These are phyloP conservation scores for Yarrowia sp. DNA, from an alignment of 805 yeast genomes.

Conservation along the genomic window DNA sequence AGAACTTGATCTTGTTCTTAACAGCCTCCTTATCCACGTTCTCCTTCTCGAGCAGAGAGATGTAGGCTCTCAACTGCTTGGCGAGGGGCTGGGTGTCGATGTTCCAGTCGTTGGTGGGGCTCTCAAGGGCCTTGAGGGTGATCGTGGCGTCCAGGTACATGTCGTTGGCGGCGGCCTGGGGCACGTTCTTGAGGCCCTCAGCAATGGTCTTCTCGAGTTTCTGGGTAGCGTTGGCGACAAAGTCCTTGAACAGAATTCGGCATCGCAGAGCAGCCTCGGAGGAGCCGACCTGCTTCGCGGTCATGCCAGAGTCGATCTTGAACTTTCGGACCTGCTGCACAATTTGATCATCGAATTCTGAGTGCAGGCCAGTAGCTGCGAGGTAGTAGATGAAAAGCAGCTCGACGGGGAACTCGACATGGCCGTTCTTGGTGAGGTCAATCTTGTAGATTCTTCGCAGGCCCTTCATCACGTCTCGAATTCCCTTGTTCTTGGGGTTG, in stretches of 20 bases:
- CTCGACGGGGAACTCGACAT: slow-evolving; percentile 35
- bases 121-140: slow-evolving; percentile 6
- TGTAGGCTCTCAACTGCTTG: slow-evolving; percentile 28
- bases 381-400: slow-evolving; percentile 25
- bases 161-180: slow-evolving; percentile 17
- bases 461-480: background rate
- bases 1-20: slow-evolving; percentile 13
- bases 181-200: slow-evolving; percentile 5
- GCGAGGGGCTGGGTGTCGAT: slow-evolving; percentile 32
- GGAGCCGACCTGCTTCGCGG: slow-evolving; percentile 13
- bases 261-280: slow-evolving; percentile 19
- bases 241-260: slow-evolving; percentile 34
- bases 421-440: slow-evolving; percentile 21
- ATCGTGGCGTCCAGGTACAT: slow-evolving; percentile 38
- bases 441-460: slow-evolving; percentile 22
- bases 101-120: slow-evolving; percentile 34
- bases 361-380: slow-evolving; percentile 12
- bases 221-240: slow-evolving; percentile 17
- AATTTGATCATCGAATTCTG: slow-evolving; percentile 2
- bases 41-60: slow-evolving; percentile 2
- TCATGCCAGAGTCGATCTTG: slow-evolving; percentile 36
- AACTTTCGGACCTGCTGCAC: slow-evolving; percentile 13
- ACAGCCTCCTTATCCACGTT: slow-evolving; percentile 21
- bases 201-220: slow-evolving; percentile 3
- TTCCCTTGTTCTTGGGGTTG: background rate